These are phyloP conservation scores for Trichoderma asperellum DNA, from an alignment of 2,329 filamentous ascomycete species.

Conservation along the genomic window DNA sequence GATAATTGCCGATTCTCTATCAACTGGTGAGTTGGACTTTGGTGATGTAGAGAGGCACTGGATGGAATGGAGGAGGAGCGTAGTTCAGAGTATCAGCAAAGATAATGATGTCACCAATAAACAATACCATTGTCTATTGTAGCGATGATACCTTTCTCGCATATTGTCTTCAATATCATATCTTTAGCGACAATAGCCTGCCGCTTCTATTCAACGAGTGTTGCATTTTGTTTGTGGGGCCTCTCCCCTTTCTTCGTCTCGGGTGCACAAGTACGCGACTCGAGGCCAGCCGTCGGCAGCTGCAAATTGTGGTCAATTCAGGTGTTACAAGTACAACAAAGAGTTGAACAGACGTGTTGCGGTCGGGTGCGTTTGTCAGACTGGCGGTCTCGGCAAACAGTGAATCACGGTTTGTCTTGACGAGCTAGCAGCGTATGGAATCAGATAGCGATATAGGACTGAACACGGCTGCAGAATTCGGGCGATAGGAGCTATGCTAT, in stretches of 20 bases:
- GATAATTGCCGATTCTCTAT: background rate
- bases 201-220: constrained; percentile 10
- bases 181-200: constrained; percentile 19
- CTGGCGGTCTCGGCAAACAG: background rate
- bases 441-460: background rate
- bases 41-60: background rate
- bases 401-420: constrained; percentile 5
- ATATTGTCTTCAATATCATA: background rate
- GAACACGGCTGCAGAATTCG: background rate
- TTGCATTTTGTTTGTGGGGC: constrained; percentile 5
- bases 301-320: too few species aligned
- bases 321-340: background rate
- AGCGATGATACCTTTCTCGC: background rate
- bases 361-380: background rate
- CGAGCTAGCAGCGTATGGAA: background rate
- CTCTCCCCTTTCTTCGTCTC: background rate
- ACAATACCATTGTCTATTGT: constrained; percentile 7
- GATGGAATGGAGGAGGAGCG: background rate
- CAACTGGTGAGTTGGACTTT: background rate
- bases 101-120: background rate
- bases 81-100: background rate
- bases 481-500: background rate
- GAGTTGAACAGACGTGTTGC: background rate
- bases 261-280: background rate
- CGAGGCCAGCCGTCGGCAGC: background rate